Evolutionary conservation across 352 stramenopile genomes (phyloP).

Genomic region (Phytophthora agathidicida): DNA sequence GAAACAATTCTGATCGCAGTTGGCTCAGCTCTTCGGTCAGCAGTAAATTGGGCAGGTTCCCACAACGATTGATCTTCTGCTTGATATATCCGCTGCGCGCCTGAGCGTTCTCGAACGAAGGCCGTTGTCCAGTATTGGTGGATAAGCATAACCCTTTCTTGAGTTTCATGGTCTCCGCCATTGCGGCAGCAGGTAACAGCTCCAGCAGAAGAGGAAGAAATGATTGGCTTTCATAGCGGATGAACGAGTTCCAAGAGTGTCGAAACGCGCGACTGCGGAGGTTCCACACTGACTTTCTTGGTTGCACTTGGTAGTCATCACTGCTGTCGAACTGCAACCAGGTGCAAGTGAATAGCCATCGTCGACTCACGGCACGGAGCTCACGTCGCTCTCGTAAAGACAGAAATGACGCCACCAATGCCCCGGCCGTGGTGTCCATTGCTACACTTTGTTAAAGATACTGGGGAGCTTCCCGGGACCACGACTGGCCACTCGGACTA

Average conservation of each 20-base stretch:
- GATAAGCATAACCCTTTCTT: slow-evolving; percentile 64
- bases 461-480: too few species aligned
- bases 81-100: slow-evolving; percentile 71
- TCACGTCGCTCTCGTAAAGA: slow-evolving; percentile 41
- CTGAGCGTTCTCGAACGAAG: slow-evolving; percentile 62
- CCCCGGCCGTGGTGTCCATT: slow-evolving; percentile 47
- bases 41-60: slow-evolving; percentile 66
- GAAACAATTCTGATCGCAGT: slow-evolving; percentile 62
- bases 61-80: slow-evolving; percentile 75
- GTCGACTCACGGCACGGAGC: slow-evolving; percentile 54
- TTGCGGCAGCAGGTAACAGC: slow-evolving; percentile 34
- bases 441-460: too few species aligned
- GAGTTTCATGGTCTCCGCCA: slow-evolving; percentile 53
- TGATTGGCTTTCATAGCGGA: slow-evolving; percentile 39
- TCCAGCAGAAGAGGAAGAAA: slow-evolving; percentile 48
- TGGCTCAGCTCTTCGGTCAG: slow-evolving; percentile 54
- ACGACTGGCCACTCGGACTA: too few species aligned
- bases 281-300: slow-evolving; percentile 60
- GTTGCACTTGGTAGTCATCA: slow-evolving; percentile 22
- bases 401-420: slow-evolving; percentile 46
- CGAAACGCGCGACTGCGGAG: slow-evolving; percentile 56
- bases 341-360: slow-evolving; percentile 61
- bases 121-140: slow-evolving; percentile 68
- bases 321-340: slow-evolving; percentile 45
- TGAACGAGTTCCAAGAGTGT: slow-evolving; percentile 61